Percentiles rank a stretch among this genome's conserved stretches.
These are phyloP conservation scores for Fennellomyces sp. DNA, from an alignment of 371 early-diverging fungal genomes.

Conservation along the genomic window DNA sequence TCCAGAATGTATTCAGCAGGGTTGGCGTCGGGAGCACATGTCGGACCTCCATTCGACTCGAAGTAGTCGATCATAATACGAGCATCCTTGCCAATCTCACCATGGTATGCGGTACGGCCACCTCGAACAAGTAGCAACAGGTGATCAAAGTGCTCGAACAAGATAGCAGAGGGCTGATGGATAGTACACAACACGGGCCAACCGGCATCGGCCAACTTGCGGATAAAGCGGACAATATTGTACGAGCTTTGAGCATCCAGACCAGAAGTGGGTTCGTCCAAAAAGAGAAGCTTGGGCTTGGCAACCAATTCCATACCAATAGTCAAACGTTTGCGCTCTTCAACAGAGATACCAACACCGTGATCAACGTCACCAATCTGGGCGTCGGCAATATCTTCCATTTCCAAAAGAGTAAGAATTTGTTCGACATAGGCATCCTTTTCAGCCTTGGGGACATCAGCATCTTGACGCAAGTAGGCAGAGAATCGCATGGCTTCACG, in stretches of 20 bases:
- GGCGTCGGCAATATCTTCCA: constrained; percentile 57
- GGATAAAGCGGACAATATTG: constrained; percentile 66
- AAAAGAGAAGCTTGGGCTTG: constrained; percentile 73
- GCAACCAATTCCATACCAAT: constrained; percentile 74
- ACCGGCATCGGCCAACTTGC: constrained; percentile 60
- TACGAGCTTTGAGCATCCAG: constrained; percentile 67
- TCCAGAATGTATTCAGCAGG: constrained; percentile 71
- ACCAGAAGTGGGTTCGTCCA: constrained; percentile 85
- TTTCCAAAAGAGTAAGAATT: constrained; percentile 59
- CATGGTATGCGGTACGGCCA: constrained; percentile 61
- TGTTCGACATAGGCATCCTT: constrained; percentile 64
- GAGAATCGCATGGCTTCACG: constrained; percentile 71
- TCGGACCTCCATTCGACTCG: constrained; percentile 55
- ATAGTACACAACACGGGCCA: constrained; percentile 64
- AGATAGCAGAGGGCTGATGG: constrained; percentile 68
- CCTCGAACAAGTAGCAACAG: constrained; percentile 65
- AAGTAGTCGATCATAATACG: constrained; percentile 58
- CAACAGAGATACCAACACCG: constrained; percentile 55
- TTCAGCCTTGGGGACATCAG: constrained; percentile 48
- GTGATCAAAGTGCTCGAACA: constrained; percentile 68
- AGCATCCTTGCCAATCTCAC: constrained; percentile 59
- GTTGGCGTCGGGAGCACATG: constrained; percentile 54
- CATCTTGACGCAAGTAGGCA: constrained; percentile 65
- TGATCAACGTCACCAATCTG: constrained; percentile 50
- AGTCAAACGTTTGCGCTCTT: constrained; percentile 66